These are phyloP conservation scores for Artemisia argyi DNA, from an alignment of 129 eudicot genomes.

Conservation along the genomic window DNA sequence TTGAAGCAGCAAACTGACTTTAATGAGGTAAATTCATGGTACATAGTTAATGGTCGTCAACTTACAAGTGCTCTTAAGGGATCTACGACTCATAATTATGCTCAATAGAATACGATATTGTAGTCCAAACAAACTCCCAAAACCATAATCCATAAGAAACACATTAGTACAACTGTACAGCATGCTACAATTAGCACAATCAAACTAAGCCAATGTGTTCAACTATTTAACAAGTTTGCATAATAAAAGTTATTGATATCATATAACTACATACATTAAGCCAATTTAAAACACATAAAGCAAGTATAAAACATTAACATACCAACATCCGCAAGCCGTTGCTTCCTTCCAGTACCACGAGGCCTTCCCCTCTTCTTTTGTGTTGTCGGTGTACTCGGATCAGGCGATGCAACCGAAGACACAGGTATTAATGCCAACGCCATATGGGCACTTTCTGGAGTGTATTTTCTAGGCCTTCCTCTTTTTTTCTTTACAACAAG, in stretches of 20 bases:
- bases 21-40: not conserved
- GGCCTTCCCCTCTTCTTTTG: conserved; percentile 74
- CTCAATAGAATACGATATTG: not conserved
- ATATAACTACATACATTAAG: not conserved
- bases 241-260: conserved; percentile 1
- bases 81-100: not conserved
- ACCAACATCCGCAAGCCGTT: conserved; percentile 80
- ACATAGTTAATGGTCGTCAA: not conserved
- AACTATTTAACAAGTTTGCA: not conserved
- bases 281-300: not conserved
- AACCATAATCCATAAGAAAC: not conserved
- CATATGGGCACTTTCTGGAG: conserved; percentile 67
- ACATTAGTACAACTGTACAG: not conserved
- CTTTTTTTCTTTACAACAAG: conserved; percentile 70
- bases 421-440: conserved; percentile 57
- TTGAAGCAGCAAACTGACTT: not conserved
- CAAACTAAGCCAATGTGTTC: conserved; percentile 1
- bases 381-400: conserved; percentile 34
- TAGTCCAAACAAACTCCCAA: not conserved
- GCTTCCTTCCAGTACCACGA: conserved; percentile 91
- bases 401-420: conserved; percentile 45
- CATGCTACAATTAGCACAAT: not conserved
- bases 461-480: conserved; percentile 90
- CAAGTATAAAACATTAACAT: conserved; percentile 16
- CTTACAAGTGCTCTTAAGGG: not conserved